Conservation (phyloP, 345 rosid species). For the Aquilaria sinensis region DNA sequence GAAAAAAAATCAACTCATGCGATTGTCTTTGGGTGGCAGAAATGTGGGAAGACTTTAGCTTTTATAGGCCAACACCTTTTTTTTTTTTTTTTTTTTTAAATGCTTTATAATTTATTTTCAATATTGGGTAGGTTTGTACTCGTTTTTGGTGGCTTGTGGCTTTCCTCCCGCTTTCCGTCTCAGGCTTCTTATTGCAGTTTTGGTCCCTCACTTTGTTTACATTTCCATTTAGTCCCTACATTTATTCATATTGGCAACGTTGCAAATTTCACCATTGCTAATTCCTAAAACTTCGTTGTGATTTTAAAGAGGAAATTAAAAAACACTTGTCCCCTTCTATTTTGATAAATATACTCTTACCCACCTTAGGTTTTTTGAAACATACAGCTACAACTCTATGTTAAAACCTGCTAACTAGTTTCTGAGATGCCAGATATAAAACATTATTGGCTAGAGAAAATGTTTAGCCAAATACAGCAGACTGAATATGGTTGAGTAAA, state of each 20-base stretch:
- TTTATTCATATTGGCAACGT: neutral
- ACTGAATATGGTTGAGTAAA: too few relatives aligned
- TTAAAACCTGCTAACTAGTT: too few relatives aligned
- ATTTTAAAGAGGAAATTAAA: too few relatives aligned
- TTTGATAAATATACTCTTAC: too few relatives aligned
- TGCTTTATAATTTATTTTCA: too few relatives aligned
- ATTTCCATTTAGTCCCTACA: neutral
- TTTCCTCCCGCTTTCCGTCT: neutral
- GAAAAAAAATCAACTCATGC: neutral
- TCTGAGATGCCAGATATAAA: too few relatives aligned
- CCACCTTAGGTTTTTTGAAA: too few relatives aligned
- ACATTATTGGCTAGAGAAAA: too few relatives aligned
- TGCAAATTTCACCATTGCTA: neutral
- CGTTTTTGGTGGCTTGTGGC: neutral
- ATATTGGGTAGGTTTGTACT: neutral
- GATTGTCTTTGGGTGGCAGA: neutral
- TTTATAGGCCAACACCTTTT: conserved; percentile 3
- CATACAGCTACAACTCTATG: too few relatives aligned
- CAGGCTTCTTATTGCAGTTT: neutral
- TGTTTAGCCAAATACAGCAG: too few relatives aligned
- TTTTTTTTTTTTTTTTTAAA: neutral
- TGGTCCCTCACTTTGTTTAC: neutral
- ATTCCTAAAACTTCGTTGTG: too few relatives aligned
- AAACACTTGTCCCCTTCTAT: too few relatives aligned
- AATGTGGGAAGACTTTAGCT: neutral